Evolutionary conservation across 1,284 basidiomycete species (phyloP).

Genomic region (Ustilago lituana): DNA sequence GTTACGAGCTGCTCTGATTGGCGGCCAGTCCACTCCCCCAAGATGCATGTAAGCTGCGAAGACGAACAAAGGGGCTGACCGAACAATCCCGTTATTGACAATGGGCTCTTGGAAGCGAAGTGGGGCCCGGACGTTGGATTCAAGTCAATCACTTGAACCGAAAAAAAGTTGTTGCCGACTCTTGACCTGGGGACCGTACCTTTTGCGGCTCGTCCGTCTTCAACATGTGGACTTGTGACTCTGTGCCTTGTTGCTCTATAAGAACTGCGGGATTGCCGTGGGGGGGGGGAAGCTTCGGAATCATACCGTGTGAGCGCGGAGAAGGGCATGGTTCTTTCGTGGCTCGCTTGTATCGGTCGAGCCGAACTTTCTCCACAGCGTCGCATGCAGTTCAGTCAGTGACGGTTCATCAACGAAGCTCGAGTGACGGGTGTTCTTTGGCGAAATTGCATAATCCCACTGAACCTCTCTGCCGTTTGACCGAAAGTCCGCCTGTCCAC

Average conservation of each 20-base stretch:
- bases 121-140: too few species aligned
- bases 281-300: too few species aligned
- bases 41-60: too few species aligned
- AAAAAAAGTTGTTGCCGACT: too few species aligned
- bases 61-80: neutral
- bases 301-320: neutral
- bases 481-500: constrained; percentile 28
- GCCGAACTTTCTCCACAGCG: constrained; percentile 16
- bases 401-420: neutral
- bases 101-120: too few species aligned
- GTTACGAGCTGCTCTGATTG: constrained; percentile 5
- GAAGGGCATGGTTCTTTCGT: neutral
- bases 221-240: too few species aligned
- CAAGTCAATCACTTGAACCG: too few species aligned
- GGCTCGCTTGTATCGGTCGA: constrained; percentile 11
- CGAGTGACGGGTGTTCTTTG: constrained; percentile 5
- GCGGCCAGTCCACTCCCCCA: neutral
- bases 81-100: constrained; percentile 1
- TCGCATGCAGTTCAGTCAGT: neutral
- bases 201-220: too few species aligned
- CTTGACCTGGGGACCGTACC: neutral
- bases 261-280: too few species aligned
- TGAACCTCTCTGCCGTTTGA: constrained; percentile 1
- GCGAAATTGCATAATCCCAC: constrained; percentile 1
- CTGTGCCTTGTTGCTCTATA: too few species aligned